These are phyloP conservation scores for Torrubiellomyces zombiae DNA, from an alignment of 2,329 filamentous ascomycete species.

Conservation along the genomic window DNA sequence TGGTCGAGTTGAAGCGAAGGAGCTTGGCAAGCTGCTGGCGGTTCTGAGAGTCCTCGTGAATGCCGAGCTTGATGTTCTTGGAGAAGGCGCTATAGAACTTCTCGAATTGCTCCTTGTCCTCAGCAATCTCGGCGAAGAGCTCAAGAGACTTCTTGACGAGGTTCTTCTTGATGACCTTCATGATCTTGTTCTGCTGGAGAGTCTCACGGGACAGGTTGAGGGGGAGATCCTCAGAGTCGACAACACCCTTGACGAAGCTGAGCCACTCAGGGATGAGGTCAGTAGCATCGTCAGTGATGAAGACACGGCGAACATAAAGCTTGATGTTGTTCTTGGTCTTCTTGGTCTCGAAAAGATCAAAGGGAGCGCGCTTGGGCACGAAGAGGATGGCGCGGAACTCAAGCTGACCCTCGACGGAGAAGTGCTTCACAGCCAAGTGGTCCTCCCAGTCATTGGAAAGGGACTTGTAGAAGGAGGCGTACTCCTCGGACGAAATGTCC, in stretches of 20 bases:
- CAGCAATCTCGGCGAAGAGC: slow-evolving; percentile 96
- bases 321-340: slow-evolving; percentile 99
- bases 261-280: slow-evolving; percentile 99
- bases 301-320: slow-evolving; percentile 98
- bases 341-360: slow-evolving; percentile 99
- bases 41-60: slow-evolving; percentile 99
- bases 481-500: slow-evolving; percentile 93
- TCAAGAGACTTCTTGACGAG: slow-evolving; percentile 99
- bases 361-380: slow-evolving; percentile 97
- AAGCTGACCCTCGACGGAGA: slow-evolving; percentile 99
- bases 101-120: slow-evolving; percentile 99
- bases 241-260: slow-evolving; percentile 98
- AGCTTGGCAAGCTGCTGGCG: slow-evolving; percentile 86
- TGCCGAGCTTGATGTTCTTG: slow-evolving; percentile 99
- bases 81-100: slow-evolving; percentile 99
- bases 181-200: slow-evolving; percentile 99
- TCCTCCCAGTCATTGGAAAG: slow-evolving; percentile 99
- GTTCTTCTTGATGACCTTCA: slow-evolving; percentile 99
- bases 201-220: slow-evolving; percentile 99
- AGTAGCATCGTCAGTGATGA: slow-evolving; percentile 99
- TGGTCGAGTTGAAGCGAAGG: slow-evolving; percentile 96
- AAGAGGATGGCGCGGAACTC: slow-evolving; percentile 99
- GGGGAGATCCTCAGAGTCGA: slow-evolving; percentile 98
- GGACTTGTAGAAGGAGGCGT: slow-evolving; percentile 99
- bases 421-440: slow-evolving; percentile 98